Base-by-base conservation (phyloP, 768 basidiomycete species). In the Termitomyces sp. region DNA sequence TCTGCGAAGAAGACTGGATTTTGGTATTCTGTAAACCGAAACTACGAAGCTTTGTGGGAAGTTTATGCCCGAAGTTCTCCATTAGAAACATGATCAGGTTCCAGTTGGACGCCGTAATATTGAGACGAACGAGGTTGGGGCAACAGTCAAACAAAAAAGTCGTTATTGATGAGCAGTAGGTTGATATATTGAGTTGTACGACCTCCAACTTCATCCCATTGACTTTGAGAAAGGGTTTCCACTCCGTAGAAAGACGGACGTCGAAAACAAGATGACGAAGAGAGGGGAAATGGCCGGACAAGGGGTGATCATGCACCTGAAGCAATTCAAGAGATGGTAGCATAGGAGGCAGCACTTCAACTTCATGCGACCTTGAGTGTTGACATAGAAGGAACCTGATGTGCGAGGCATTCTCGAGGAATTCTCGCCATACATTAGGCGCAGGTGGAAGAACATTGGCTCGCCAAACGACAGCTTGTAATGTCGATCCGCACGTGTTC, bases 201-300 rank as follows among this genome's bases (percentile, higher is more conserved):
- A 61, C 34, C 45, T 64, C 55, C 9, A 66, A 45, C 15, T 59
- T 58, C 15, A 18, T 18, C 16, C 65, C 65, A 22, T 66, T 54
- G 7, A 46, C 33, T 41, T 57, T 12, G 18, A 66, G 44, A 49
- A 59, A 31, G 12, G 8, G 41, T 13, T 33, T 12, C 58, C 58
- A 65, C 24, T 9, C 4, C 6, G 9, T 15, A 11, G 13, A 1
- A 12, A 16, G 16, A 11, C 24, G 8, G 1, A 36, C 33, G 5
- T 55, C 52, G 2, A 45, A 20, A 41, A 45, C 27, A 54, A 66
- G 58, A 55, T 55, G 58, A 49, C 63, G 61, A 20, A 64, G 58
- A n/a, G 56, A 62, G 45, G 64, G 57, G 11, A 57, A 47, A 16
- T 56, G 33, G 31, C 54, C 59, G 20, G 12, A 11, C 13, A 44